Evolutionary conservation across 768 basidiomycete species (phyloP).

Genomic region (Gyrodon lividus): DNA sequence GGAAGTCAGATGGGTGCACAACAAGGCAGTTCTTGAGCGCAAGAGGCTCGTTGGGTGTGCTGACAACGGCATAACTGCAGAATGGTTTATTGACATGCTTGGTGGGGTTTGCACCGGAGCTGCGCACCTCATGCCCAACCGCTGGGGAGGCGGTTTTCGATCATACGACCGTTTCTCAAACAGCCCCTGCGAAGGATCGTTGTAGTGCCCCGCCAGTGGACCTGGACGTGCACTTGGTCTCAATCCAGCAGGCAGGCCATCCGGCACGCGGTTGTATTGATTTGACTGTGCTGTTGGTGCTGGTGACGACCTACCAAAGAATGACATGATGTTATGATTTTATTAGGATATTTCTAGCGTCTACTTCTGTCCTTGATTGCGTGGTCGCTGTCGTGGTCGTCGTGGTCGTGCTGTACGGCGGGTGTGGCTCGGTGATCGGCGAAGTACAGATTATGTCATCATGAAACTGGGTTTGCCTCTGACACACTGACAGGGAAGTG

Average conservation of each 20-base stretch:
- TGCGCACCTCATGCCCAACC: constrained; percentile 28
- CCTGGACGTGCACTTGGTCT: constrained; percentile 35
- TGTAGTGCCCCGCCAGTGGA: constrained; percentile 47
- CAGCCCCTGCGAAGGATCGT: constrained; percentile 47
- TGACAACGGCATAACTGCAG: constrained; percentile 54
- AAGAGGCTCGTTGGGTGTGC: constrained; percentile 61
- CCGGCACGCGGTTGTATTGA: constrained; percentile 45
- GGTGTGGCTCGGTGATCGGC: no score
- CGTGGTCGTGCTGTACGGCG: neutral
- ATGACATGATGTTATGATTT: constrained; percentile 27
- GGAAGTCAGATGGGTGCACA: constrained; percentile 77
- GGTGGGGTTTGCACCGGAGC: neutral
- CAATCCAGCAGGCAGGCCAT: constrained; percentile 34
- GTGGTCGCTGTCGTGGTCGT: neutral
- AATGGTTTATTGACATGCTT: neutral
- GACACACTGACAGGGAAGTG: no score
- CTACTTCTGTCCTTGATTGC: neutral
- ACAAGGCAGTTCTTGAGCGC: constrained; percentile 82
- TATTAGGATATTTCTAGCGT: neutral
- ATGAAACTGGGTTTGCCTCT: no score
- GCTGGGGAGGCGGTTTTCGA: constrained; percentile 39
- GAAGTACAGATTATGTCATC: constrained; percentile 21
- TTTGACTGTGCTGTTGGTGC: constrained; percentile 33
- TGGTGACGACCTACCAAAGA: constrained; percentile 44
- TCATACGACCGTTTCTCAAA: constrained; percentile 51